Evolutionary conservation across 2,329 filamentous ascomycete species (phyloP).

Genomic region (Mycosphaerella arachidis): DNA sequence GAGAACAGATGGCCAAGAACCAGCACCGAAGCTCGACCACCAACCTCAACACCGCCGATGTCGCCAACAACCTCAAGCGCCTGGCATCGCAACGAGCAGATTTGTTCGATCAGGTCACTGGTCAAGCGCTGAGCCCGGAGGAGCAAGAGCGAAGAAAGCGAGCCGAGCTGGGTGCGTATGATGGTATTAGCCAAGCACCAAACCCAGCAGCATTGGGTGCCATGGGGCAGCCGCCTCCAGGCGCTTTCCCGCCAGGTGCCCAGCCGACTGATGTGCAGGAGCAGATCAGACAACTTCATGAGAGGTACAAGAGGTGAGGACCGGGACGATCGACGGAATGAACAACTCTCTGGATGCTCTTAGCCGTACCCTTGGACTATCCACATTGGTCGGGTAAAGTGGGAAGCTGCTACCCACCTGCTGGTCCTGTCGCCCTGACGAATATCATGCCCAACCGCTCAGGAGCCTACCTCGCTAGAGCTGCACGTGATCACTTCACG

Average conservation of each 20-base stretch:
- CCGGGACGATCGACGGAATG: not conserved
- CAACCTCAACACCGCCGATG: conserved; percentile 79
- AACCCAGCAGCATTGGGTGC: conserved; percentile 49
- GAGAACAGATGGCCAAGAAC: conserved; percentile 87
- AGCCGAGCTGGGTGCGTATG: conserved; percentile 61
- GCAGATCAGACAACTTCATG: conserved; percentile 33
- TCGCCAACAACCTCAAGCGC: conserved; percentile 93
- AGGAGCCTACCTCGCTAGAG: too few species aligned
- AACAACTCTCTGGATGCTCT: not conserved
- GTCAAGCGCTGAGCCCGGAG: conserved; percentile 59
- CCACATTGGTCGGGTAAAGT: too few species aligned
- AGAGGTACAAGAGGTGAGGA: conserved; percentile 25
- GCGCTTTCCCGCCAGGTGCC: conserved; percentile 36
- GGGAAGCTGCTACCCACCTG: too few species aligned
- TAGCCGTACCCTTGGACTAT: not conserved
- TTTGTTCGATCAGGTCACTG: conserved; percentile 72
- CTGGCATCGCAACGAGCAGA: conserved; percentile 83
- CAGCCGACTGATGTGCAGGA: conserved; percentile 52
- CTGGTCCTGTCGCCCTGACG: too few species aligned
- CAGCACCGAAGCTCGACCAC: conserved; percentile 80
- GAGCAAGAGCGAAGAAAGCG: conserved; percentile 61
- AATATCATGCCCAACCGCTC: too few species aligned
- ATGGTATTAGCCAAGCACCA: conserved; percentile 43
- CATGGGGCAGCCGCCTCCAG: conserved; percentile 42
- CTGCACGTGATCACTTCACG: too few species aligned